Conservation (phyloP, 225 moss, liverwort and hornwort genomes). For the Climacium dendroides region DNA sequence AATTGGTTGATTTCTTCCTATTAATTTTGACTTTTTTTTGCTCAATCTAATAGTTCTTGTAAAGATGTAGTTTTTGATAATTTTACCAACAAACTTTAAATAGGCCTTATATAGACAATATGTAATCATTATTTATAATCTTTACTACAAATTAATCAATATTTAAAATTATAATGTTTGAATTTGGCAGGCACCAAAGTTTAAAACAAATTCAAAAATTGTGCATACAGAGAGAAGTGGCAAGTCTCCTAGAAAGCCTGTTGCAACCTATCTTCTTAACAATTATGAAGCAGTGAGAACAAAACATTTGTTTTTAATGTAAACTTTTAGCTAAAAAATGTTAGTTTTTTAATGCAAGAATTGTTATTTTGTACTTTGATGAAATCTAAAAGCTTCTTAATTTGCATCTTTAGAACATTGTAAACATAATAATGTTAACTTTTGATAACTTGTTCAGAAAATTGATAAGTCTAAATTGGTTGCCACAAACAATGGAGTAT, state of each 20-base stretch:
- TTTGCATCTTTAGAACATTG: not conserved
- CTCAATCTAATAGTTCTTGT: not conserved
- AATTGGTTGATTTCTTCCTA: not conserved
- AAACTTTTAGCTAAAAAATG: not conserved
- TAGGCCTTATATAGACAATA: not conserved
- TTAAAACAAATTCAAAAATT: not conserved
- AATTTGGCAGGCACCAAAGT: not conserved
- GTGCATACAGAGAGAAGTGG: not conserved
- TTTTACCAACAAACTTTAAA: not conserved
- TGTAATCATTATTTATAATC: not conserved
- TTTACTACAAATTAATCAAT: not conserved
- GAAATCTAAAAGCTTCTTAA: not conserved
- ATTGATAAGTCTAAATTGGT: not conserved
- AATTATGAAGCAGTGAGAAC: not conserved
- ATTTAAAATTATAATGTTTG: not conserved
- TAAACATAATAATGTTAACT: not conserved
- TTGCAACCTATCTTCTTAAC: not conserved
- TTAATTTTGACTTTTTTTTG: not conserved
- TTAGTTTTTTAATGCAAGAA: not conserved
- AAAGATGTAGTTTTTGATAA: not conserved
- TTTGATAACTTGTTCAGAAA: not conserved
- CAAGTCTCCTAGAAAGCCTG: not conserved
- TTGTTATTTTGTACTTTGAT: not conserved
- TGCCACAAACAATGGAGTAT: not conserved
- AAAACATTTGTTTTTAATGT: not conserved